These are phyloP conservation scores for Stagonosporopsis cucurbitacearum DNA, from an alignment of 2,329 filamentous ascomycete genomes.

Conservation along the genomic window DNA sequence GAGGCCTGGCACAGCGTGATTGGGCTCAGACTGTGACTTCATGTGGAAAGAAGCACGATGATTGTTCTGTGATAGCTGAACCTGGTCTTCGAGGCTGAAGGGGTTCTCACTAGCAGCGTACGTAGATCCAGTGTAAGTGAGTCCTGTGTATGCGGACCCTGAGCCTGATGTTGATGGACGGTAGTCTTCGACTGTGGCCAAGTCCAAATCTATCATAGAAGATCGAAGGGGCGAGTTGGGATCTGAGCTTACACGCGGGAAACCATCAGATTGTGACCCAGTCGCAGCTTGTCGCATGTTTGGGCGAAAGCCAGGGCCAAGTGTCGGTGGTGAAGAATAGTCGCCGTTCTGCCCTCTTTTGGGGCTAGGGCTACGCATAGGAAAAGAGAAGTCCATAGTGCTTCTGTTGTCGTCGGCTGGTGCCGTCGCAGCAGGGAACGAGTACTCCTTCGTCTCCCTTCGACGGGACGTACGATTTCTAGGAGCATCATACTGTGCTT, in stretches of 20 bases:
- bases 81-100: constrained; percentile 58
- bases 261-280: constrained; percentile 50
- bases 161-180: constrained; percentile 54
- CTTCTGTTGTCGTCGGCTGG: constrained; percentile 34
- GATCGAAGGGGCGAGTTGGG: constrained; percentile 44
- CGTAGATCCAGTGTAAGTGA: constrained; percentile 37
- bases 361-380: constrained; percentile 39
- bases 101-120: constrained; percentile 54
- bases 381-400: constrained; percentile 47
- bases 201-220: constrained; percentile 55
- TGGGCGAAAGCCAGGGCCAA: constrained; percentile 48
- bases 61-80: constrained; percentile 47
- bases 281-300: constrained; percentile 51
- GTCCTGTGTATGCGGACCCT: constrained; percentile 28
- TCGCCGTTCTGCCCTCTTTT: constrained; percentile 22
- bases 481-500: constrained; percentile 42
- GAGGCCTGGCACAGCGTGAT: constrained; percentile 45
- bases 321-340: constrained; percentile 38
- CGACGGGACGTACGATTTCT: constrained; percentile 42
- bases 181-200: constrained; percentile 50
- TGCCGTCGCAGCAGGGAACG: constrained; percentile 28
- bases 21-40: constrained; percentile 51
- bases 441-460: constrained; percentile 44
- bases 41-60: constrained; percentile 49
- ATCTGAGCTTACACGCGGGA: constrained; percentile 44